Evolutionary conservation across 495 filamentous ascomycete genomes (phyloP).

Genomic region (Cercophora newfieldiana): DNA sequence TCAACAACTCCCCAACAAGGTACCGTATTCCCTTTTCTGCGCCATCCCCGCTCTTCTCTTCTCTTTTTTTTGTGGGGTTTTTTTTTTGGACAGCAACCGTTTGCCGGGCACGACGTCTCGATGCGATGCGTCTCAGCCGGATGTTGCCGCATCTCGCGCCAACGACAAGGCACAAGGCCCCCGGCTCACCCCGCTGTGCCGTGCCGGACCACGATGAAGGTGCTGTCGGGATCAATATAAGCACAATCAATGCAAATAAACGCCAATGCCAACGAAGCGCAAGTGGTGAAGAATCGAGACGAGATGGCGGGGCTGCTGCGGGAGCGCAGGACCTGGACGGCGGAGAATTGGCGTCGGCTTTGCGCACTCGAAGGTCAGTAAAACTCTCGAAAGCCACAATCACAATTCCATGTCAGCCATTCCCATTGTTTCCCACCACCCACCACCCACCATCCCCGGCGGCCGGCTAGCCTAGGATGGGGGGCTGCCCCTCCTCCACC

Average conservation of each 20-base stretch:
- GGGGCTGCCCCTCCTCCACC: constrained; percentile 6
- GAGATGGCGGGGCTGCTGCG: constrained; percentile 13
- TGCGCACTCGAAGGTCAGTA: constrained; percentile 27
- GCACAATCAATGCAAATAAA: constrained; percentile 30
- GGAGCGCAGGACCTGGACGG: background rate
- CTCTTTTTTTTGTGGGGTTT: background rate
- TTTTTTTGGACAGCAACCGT: background rate
- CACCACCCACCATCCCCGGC: background rate
- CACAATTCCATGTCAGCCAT: constrained; percentile 16
- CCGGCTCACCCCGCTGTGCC: constrained; percentile 3
- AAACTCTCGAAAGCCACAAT: constrained; percentile 29
- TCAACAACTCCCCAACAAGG: constrained; percentile 53
- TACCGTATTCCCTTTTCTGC: constrained; percentile 27
- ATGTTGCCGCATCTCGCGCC: background rate
- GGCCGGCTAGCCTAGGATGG: constrained; percentile 11
- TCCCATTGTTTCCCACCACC: background rate
- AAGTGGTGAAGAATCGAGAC: constrained; percentile 8
- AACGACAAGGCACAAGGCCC: constrained; percentile 13
- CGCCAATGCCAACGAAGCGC: constrained; percentile 12
- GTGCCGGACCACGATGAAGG: constrained; percentile 28
- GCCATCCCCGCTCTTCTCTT: background rate
- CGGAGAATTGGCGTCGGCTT: constrained; percentile 5
- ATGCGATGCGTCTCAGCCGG: background rate
- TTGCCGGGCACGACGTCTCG: background rate
- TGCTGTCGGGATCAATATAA: constrained; percentile 27